These are phyloP conservation scores for Berkeleyomyces basicola DNA, from an alignment of 2,329 filamentous ascomycete genomes.

Conservation along the genomic window DNA sequence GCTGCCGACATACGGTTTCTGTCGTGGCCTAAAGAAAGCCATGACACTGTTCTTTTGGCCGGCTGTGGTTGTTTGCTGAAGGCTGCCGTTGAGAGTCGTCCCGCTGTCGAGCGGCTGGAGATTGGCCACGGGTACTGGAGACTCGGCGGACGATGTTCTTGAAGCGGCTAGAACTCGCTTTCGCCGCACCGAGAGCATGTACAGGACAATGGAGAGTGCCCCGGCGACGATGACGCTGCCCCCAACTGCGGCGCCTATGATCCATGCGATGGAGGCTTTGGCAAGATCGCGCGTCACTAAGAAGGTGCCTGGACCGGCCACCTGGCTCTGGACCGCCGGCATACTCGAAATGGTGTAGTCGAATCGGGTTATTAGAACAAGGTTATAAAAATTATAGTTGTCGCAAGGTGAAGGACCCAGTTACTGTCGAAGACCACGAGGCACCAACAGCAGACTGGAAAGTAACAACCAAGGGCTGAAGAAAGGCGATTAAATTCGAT, in stretches of 20 bases:
- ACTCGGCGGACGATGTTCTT: background rate
- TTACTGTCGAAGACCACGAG: too few species aligned
- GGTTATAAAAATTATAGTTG: background rate
- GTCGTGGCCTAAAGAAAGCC: background rate
- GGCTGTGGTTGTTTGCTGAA: background rate
- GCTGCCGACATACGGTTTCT: background rate
- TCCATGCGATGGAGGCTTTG: constrained; percentile 19
- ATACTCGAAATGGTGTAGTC: background rate
- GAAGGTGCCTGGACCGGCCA: background rate
- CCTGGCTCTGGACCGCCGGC: constrained; percentile 9
- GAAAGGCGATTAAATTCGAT: background rate
- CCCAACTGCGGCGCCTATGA: constrained; percentile 31
- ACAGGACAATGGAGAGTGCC: constrained; percentile 26
- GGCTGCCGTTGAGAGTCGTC: background rate
- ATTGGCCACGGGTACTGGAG: background rate
- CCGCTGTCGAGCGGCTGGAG: constrained; percentile 1
- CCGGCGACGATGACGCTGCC: constrained; percentile 31
- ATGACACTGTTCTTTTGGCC: background rate
- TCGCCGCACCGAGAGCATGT: constrained; percentile 23
- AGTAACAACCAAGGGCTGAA: background rate
- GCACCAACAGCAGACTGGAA: background rate
- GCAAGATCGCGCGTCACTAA: background rate
- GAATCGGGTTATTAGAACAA: background rate
- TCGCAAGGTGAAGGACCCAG: background rate
- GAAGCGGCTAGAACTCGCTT: constrained; percentile 12